Base-by-base conservation (phyloP, 176 grass and related monocot species). In the Oropetium thomaeum region DNA sequence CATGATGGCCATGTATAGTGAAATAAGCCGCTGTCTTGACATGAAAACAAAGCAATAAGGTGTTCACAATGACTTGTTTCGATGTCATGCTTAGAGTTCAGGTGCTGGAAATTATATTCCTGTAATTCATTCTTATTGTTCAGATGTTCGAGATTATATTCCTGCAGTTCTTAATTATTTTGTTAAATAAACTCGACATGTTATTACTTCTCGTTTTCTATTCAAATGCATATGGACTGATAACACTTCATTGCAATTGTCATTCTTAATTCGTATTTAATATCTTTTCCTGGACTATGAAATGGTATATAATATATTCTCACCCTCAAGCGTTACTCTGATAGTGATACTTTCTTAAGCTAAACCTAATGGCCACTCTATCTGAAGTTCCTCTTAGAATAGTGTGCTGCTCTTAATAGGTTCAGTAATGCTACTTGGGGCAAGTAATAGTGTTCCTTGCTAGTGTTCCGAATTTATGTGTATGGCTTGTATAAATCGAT, bases 21-120 rank as follows among this genome's bases (percentile, higher is more conserved):
- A 7, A 22, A 22, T 7, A 55, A 55, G 37, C 5, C 30, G 13
- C 44, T 51, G 26, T 51, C 29, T 42, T 48, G 19, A 35, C 27
- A 65, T 38, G 19, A 10, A 65, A 65, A 55, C 13, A 8, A 22
- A 23, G 29, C 35, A n/a, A 26, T 53, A 27, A 15, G 1, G 26
- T 42, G 34, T 41, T 62, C 4, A 2, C 4, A 28, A 23, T 62
- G 28, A 31, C 41, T 65, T 37, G 1, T 58, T 77, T 77, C 57
- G 17, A 86, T 64, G 23, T 11, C 7, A 5, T 62, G 15, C 33
- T 75, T 75, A 69, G 62, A 69, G 27, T 63, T 81, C 15, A 3
- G 1, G 8, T 44, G 9, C 19, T 65, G 25, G 58, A 53, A 23
- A 63, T 53, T 52, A 28, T 17, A 73, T 59, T 59, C 55, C 23